A percentile compares a stretch with the other conserved stretches of the same genome.
These are phyloP conservation scores for Blumeriella jaapii DNA, from an alignment of 2,329 filamentous ascomycete genomes.

Conservation along the genomic window DNA sequence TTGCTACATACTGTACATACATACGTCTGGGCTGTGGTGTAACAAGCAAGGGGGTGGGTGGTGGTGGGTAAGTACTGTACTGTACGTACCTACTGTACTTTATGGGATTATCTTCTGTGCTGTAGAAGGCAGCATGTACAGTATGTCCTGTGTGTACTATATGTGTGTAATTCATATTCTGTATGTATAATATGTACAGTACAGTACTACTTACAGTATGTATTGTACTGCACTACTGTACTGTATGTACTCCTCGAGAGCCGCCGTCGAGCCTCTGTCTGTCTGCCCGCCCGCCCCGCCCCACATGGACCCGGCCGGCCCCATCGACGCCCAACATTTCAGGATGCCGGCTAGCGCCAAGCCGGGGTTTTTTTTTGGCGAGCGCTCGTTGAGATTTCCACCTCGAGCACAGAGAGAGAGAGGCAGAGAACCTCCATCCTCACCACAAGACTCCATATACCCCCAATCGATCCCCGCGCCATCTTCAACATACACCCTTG, in stretches of 20 bases:
- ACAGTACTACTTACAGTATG: not conserved
- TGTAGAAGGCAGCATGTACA: too few species aligned
- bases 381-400: not conserved
- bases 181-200: not conserved
- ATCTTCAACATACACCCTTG: constrained; percentile 2
- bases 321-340: constrained; percentile 12
- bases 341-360: constrained; percentile 6
- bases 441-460: too few species aligned
- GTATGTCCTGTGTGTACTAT: too few species aligned
- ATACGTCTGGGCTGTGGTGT: too few species aligned
- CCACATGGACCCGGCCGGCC: constrained; percentile 4
- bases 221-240: not conserved
- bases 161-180: too few species aligned
- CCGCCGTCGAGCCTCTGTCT: not conserved
- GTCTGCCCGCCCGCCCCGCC: not conserved
- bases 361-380: constrained; percentile 8
- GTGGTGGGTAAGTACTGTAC: too few species aligned
- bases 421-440: too few species aligned
- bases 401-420: constrained; percentile 6
- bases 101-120: too few species aligned
- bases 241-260: too few species aligned
- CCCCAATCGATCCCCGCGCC: constrained; percentile 10
- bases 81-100: too few species aligned
- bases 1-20: too few species aligned
- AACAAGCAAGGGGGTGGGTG: too few species aligned